phyloP scores from a whole-genome alignment of 129 eudicot genomes.

The Saposhnikovia divaricata region DNA sequence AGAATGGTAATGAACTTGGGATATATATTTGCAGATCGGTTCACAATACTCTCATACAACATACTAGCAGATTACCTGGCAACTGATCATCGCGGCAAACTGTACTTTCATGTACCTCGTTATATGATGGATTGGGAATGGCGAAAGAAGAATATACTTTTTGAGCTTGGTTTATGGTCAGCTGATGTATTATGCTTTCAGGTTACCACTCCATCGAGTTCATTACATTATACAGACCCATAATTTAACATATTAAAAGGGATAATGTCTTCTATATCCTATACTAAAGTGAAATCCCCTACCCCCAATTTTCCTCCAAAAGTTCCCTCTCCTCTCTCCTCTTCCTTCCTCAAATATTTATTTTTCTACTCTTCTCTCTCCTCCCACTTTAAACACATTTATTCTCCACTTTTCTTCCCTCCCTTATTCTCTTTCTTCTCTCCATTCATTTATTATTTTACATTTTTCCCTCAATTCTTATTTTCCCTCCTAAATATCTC shows the following conservation, averaged over 20 bases:
- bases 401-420: too few species aligned
- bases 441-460: too few species aligned
- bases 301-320: too few species aligned
- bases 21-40: slow-evolving; percentile 51
- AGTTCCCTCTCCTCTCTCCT: too few species aligned
- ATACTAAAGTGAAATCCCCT: too few species aligned
- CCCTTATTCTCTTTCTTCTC: too few species aligned
- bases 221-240: not conserved
- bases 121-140: slow-evolving; percentile 76
- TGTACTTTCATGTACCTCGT: slow-evolving; percentile 79
- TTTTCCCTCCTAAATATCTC: too few species aligned
- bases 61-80: slow-evolving; percentile 95
- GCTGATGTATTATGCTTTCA: slow-evolving; percentile 89
- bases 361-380: too few species aligned
- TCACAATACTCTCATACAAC: slow-evolving; percentile 77
- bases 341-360: too few species aligned
- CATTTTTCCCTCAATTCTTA: too few species aligned
- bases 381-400: too few species aligned
- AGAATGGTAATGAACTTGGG: not conserved
- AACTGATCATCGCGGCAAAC: slow-evolving; percentile 49
- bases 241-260: not conserved
- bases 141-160: slow-evolving; percentile 56
- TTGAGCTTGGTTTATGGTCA: slow-evolving; percentile 93
- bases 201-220: slow-evolving; percentile 25
- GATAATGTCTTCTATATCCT: too few species aligned